Evolutionary conservation across 352 stramenopile species (phyloP), one percentile per base, ranked within the genome.

Genomic region (Thalassiosira hispida): DNA sequence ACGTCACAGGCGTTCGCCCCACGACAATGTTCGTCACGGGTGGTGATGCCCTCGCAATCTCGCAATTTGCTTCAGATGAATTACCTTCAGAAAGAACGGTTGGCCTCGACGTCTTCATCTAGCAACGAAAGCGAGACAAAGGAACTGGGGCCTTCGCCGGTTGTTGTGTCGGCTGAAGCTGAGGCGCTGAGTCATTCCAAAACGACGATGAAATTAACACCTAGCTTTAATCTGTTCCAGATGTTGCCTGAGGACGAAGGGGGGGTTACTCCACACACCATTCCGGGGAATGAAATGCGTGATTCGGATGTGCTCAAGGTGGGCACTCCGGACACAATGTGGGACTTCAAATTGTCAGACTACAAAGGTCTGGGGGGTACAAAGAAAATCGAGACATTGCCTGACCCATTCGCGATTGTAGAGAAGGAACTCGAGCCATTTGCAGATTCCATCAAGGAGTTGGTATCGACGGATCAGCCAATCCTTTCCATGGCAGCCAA

Each of bases 401-500:
- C 89, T 1, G 87, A 94, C 73, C 89, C 89, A 16, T 94, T 94
- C 71, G 86, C 90, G 75, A 89, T 94, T 61, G 89, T 94, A 9
- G 87, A 94, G 74, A 89, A 93, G 42, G 97, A 99, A 71, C 94
- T 99, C 65, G 87, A 95, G 56, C 93, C 94, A 27, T 96, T 99
- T 74, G 97, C 92, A 14, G 93, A 98, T 68, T 98, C 93, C 60
- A 99, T 99, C 88, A 98, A 98, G 77, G 93, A 96, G 59, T 96
- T 99, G 51, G 93, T 99, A 14, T 97, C 96, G 9, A 97, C 96
- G 42, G 97, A 99, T 83, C 88, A 93, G 49, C 97, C 97, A 2
- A 97, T 99, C 60, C 90, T 99, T n/a, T 96, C 91, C 8, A 97
- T 97, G 57, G 97, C 98, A 47, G 97, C 97, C 12, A 97, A 97